Conservation (phyloP, 495 filamentous ascomycete species). For the Penicillium verhagenii region DNA sequence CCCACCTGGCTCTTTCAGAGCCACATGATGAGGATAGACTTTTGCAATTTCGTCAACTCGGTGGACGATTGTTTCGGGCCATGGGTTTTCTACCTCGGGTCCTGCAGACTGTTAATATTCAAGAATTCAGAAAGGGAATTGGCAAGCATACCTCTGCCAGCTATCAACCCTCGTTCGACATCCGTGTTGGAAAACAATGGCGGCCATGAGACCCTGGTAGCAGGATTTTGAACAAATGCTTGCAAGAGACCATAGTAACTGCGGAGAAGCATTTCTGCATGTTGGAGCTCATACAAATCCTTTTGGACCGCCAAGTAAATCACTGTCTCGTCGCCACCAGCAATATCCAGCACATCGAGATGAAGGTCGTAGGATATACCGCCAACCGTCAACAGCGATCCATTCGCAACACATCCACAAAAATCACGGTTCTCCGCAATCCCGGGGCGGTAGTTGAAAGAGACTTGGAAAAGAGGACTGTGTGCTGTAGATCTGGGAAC, state of each 20-base stretch:
- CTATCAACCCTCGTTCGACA: constrained; percentile 8
- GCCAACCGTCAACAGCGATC: constrained; percentile 20
- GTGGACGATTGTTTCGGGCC: constrained; percentile 36
- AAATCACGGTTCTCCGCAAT: constrained; percentile 13
- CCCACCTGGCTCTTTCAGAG: constrained; percentile 11
- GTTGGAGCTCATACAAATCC: constrained; percentile 22
- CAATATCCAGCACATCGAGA: constrained; percentile 18
- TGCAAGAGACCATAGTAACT: constrained; percentile 30
- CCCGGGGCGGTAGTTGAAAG: constrained; percentile 39
- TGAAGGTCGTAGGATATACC: constrained; percentile 25
- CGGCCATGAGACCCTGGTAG: constrained; percentile 21
- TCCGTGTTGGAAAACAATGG: constrained; percentile 8
- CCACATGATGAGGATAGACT: constrained; percentile 5
- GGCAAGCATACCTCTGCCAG: constrained; percentile 15
- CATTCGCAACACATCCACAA: constrained; percentile 18
- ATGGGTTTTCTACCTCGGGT: constrained; percentile 13
- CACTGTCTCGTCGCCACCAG: constrained; percentile 12
- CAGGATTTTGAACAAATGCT: constrained; percentile 21
- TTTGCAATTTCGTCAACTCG: constrained; percentile 28
- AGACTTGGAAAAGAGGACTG: constrained; percentile 39
- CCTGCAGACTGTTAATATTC: constrained; percentile 13
- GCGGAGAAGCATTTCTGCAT: constrained; percentile 25
- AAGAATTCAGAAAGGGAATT: not conserved
- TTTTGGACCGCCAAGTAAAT: constrained; percentile 19
- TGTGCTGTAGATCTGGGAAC: constrained; percentile 29